Percentiles rank a stretch among this genome's conserved stretches.
phyloP scores from a whole-genome alignment of 2,329 filamentous ascomycete genomes.

The Aspergillus sp. region DNA sequence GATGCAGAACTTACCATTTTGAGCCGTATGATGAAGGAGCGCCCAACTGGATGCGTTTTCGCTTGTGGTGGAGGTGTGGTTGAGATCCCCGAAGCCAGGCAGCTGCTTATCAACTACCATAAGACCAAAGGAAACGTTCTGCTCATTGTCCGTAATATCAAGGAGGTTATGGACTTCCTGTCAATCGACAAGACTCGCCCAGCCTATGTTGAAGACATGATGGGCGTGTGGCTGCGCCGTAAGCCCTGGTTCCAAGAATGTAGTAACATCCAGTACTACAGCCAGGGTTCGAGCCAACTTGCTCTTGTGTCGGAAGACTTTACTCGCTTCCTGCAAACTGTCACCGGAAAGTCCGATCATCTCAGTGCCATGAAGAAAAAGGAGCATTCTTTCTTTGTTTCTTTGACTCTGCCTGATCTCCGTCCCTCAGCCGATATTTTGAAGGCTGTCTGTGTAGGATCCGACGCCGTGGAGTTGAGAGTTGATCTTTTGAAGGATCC shows the following conservation, averaged over 20 bases:
- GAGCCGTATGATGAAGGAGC: conserved; percentile 67
- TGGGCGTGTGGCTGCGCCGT: conserved; percentile 81
- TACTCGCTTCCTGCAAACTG: conserved; percentile 63
- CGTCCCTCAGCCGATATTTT: conserved; percentile 60
- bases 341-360: conserved; percentile 57
- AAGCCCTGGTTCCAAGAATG: conserved; percentile 88
- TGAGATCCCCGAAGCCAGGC: conserved; percentile 73
- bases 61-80: conserved; percentile 93
- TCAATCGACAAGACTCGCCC: conserved; percentile 84
- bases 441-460: conserved; percentile 70
- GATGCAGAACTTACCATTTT: conserved; percentile 72
- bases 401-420: conserved; percentile 76
- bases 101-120: conserved; percentile 69
- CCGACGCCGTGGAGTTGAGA: conserved; percentile 90
- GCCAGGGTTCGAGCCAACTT: conserved; percentile 58
- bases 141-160: conserved; percentile 80
- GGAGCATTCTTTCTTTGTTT: conserved; percentile 82
- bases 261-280: conserved; percentile 92
- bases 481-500: conserved; percentile 82
- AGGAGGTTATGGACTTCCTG: conserved; percentile 83
- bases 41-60: conserved; percentile 72
- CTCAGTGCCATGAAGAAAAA: conserved; percentile 59
- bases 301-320: conserved; percentile 63
- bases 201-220: conserved; percentile 88
- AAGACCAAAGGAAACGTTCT: conserved; percentile 77